phyloP scores from a whole-genome alignment of 1,284 basidiomycete species.

The Cutaneotrichosporon arboriforme region DNA sequence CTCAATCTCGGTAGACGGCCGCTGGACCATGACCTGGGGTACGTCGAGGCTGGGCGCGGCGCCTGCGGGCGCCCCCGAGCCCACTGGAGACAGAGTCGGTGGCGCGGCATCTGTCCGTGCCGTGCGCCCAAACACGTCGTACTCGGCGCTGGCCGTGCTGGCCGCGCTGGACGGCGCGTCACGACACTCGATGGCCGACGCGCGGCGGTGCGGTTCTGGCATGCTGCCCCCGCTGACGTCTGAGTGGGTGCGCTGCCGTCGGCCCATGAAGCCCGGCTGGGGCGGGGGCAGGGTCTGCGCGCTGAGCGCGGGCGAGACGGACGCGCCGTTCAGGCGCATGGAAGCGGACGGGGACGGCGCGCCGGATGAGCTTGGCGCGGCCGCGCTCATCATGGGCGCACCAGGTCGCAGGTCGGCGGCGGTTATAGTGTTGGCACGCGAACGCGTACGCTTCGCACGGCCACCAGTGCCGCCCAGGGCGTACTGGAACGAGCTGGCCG shows the following conservation, averaged over 20 bases:
- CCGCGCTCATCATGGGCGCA: not conserved
- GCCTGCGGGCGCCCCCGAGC: not conserved
- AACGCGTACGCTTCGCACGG: slow-evolving; percentile 31
- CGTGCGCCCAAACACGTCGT: slow-evolving; percentile 11
- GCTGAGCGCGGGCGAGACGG: not conserved
- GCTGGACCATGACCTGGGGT: slow-evolving; percentile 12
- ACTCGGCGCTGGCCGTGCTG: not conserved
- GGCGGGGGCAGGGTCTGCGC: not conserved
- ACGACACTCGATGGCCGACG: not conserved
- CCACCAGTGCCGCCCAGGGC: slow-evolving; percentile 46
- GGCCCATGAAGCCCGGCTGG: not conserved
- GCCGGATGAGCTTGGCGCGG: not conserved
- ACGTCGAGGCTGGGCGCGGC: not conserved
- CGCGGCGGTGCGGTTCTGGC: not conserved
- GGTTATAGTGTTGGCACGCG: slow-evolving; percentile 8
- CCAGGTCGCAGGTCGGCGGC: not conserved
- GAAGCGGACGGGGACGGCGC: not conserved
- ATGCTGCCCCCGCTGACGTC: not conserved
- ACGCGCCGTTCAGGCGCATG: not conserved
- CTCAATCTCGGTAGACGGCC: slow-evolving; percentile 12
- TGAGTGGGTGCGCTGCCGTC: not conserved
- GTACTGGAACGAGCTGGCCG: slow-evolving; percentile 29
- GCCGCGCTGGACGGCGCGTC: not conserved
- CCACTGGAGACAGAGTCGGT: not conserved
- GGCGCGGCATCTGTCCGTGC: too few species aligned